Conservation (phyloP, 2,329 filamentous ascomycete species). For the Fusarium sp. region DNA sequence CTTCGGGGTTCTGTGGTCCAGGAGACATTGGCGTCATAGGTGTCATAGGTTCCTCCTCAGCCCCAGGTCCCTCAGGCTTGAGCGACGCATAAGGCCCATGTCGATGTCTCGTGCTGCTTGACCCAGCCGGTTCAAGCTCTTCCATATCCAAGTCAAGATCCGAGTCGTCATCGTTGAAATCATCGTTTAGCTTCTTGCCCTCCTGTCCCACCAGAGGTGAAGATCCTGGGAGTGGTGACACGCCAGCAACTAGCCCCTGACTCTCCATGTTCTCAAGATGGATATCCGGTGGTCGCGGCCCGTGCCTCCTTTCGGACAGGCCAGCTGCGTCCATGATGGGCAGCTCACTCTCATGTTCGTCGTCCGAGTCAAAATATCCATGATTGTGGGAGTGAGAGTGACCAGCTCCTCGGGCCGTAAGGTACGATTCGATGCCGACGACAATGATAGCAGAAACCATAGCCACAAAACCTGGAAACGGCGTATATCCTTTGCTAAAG, state of each 20-base stretch:
- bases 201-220: constrained; percentile 52
- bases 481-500: constrained; percentile 82
- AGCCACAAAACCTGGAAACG: constrained; percentile 82
- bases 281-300: constrained; percentile 60
- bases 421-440: constrained; percentile 87
- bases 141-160: constrained; percentile 70
- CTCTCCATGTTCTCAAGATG: constrained; percentile 62
- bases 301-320: constrained; percentile 52
- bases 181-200: constrained; percentile 46
- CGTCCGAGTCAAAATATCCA: constrained; percentile 61
- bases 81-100: constrained; percentile 48
- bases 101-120: constrained; percentile 37
- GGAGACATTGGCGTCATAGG: constrained; percentile 40
- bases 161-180: constrained; percentile 59
- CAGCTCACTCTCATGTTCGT: constrained; percentile 49
- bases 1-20: constrained; percentile 57
- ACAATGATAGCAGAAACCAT: constrained; percentile 86
- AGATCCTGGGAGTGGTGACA: constrained; percentile 67
- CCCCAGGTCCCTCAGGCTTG: constrained; percentile 40
- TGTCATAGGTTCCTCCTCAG: constrained; percentile 44
- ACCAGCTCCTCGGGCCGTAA: constrained; percentile 75
- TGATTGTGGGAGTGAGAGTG: constrained; percentile 68
- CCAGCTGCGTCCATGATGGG: constrained; percentile 44
- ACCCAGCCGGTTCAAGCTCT: constrained; percentile 63
- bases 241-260: constrained; percentile 67